Base-by-base conservation (phyloP, 352 stramenopile genomes). In the Globisporangium parvum region DNA sequence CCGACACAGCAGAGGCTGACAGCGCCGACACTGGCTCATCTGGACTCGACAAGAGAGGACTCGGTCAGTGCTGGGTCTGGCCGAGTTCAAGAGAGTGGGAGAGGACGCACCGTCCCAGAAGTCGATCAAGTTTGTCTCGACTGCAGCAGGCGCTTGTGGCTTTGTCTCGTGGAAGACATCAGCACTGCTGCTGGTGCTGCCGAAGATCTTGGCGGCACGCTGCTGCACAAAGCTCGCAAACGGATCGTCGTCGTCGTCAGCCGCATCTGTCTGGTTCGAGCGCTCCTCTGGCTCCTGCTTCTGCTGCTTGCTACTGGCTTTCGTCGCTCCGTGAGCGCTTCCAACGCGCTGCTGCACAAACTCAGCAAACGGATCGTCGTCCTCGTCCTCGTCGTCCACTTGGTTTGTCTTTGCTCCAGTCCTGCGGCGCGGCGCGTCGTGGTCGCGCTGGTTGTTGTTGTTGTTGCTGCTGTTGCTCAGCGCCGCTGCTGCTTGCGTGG, bases 171-270 rank as follows among this genome's bases (percentile, higher is more conserved):
- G 53, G 14, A 61, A 41, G 14, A 46, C 45, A 46, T 37, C 41
- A 15, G 46, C 45, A 45, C 70, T 59, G 23, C 65, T 57, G 31
- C 70, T 59, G 23, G 63, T 57, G 31, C 53, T 61, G n/a, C 52
- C 66, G 6, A 66, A 48, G 37, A 73, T 59, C 33, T 87, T 84
- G 4, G 59, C 69, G 21, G 67, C 70, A 4, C 79, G 73, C 50
- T 85, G 64, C 20, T 77, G 47, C 47, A 85, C 77, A 40, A 90
- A 90, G 50, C 66, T 82, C 3, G 69, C 77, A 40, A 90, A 88
- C 26, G 75, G 71, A 56, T 90, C 76, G 6, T 86, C 79, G 6
- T 83, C 69, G 12, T 37, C 31, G 9, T 87, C 60, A n/a, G 5
- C 51, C 55, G 15, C 55, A 11, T 31, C 26, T 35, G 31, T 14